A percentile compares a stretch with the other conserved stretches of the same genome.
Evolutionary conservation across 176 grass and related monocot genomes (phyloP).

Genomic region (Coix lacrymajobi): DNA sequence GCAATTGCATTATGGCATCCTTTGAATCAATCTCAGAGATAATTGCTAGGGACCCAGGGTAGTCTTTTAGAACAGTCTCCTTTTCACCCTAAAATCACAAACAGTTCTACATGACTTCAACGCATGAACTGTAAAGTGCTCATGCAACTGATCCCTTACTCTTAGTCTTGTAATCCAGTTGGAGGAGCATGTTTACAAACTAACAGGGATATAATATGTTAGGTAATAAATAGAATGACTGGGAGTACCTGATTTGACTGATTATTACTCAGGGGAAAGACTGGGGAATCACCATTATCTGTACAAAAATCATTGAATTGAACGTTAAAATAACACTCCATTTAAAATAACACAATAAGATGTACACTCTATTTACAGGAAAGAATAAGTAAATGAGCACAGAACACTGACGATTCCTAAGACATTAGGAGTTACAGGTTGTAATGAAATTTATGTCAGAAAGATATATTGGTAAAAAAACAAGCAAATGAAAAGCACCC

Average conservation of each 20-base stretch:
- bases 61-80: constrained; percentile 37
- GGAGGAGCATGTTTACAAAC: neutral
- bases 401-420: neutral
- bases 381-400: neutral
- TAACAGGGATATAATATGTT: neutral
- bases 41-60: constrained; percentile 50
- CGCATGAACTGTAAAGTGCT: neutral
- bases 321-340: neutral
- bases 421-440: neutral
- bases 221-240: neutral
- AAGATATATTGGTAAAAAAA: constrained; percentile 13
- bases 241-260: constrained; percentile 31
- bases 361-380: neutral
- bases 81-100: constrained; percentile 35
- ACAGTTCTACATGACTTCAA: constrained; percentile 1
- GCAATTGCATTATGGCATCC: constrained; percentile 68
- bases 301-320: neutral
- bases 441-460: neutral
- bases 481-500: neutral
- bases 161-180: neutral
- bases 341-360: neutral
- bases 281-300: constrained; percentile 29
- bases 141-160: neutral
- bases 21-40: constrained; percentile 76
- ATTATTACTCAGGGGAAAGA: neutral